A percentile compares a stretch with the other conserved stretches of the same genome.
phyloP scores from a whole-genome alignment of 768 basidiomycete species.

The Sutorius australiensis region DNA sequence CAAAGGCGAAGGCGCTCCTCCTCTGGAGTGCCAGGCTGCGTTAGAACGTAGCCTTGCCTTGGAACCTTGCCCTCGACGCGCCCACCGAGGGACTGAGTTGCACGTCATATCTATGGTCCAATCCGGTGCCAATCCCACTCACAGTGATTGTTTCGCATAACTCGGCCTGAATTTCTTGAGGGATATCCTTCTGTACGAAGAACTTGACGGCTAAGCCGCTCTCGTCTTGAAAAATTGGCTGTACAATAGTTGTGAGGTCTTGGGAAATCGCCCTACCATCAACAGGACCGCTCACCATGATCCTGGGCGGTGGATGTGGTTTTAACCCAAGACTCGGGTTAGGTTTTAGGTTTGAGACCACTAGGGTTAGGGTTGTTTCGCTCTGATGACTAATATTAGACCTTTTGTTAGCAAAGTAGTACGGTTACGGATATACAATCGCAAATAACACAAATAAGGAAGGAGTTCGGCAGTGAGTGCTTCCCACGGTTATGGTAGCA shows the following conservation, averaged over 20 bases:
- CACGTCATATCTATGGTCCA: slow-evolving; percentile 5
- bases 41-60: slow-evolving; percentile 68
- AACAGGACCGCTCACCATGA: slow-evolving; percentile 21
- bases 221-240: slow-evolving; percentile 73
- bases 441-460: too few species aligned
- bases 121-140: slow-evolving; percentile 4
- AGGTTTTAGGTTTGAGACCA: slow-evolving; percentile 23
- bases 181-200: slow-evolving; percentile 78
- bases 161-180: slow-evolving; percentile 64
- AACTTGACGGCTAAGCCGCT: slow-evolving; percentile 73
- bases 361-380: slow-evolving; percentile 22
- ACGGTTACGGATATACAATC: background rate
- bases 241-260: slow-evolving; percentile 1
- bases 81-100: slow-evolving; percentile 61
- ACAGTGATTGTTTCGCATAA: slow-evolving; percentile 74
- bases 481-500: too few species aligned
- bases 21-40: slow-evolving; percentile 64
- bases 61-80: slow-evolving; percentile 77
- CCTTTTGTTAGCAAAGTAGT: too few species aligned
- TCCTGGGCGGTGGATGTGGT: background rate
- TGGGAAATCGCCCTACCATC: background rate
- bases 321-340: slow-evolving; percentile 33
- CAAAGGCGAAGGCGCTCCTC: slow-evolving; percentile 73
- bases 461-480: too few species aligned
- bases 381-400: slow-evolving; percentile 6